Evolutionary conservation across 2,329 filamentous ascomycete genomes (phyloP), one percentile per base, ranked within the genome.

Genomic region (Colletotrichum destructivum): DNA sequence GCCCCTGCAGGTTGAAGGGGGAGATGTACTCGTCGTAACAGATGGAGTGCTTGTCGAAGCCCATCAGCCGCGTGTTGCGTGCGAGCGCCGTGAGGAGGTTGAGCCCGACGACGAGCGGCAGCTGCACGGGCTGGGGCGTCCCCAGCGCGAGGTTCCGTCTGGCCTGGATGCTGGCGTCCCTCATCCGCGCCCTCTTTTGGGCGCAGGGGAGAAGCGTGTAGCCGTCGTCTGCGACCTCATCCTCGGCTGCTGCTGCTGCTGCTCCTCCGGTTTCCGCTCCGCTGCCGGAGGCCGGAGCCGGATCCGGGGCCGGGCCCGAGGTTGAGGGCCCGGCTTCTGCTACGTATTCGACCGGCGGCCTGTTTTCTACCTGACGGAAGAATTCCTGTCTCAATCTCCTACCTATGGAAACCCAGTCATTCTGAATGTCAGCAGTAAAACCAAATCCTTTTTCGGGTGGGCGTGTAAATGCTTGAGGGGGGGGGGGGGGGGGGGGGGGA

Each of bases 31-130:
- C 62, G 16, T 74, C 71, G 1, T 47, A 47, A 49, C 73, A 74
- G 21, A 74, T 65, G 38, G 65, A 66, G 3, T 72, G 42, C 12
- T 54, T 21, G 42, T 57, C 26, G 44, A 74, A 72, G 16, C 71
- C 73, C 12, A 74, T 4, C 18, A 40, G 40, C 4, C 21, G 35
- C 18, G 73, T 72, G 44, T 74, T 74, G 15, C 59, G 51, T 4
- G 68, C 66, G 7, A 74, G 55, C 16, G 62, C 73, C 47, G 73
- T 68, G 21, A 74, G 44, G 21, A 74, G 62, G 54, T 74, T 74
- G n/a, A 74, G 57, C 8, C 55, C 62, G 40, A 74, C 71, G 42
- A 74, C 44, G 16, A 49, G 18, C 31, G 67, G 52, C 4, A 74
- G 61, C 15, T 69, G 57, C 16, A 31, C 62, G 5, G 61, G 64